Base-by-base conservation (phyloP, 352 stramenopile species). In the Phytophthora pistaciae region DNA sequence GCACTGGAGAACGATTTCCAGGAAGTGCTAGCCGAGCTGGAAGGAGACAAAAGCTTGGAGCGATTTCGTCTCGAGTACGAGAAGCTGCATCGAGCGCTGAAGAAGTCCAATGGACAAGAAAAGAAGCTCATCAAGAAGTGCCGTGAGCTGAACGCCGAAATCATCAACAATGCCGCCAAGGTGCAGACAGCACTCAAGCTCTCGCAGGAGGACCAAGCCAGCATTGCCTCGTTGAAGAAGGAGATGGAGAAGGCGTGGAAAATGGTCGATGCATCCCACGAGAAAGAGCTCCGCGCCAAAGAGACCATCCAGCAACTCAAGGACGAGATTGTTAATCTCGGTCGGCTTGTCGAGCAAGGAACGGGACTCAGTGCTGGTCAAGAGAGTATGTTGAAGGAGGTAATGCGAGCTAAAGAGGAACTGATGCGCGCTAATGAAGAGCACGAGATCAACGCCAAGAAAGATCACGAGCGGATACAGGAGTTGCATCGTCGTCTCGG, bases 171-270 rank as follows among this genome's bases (percentile, higher is more conserved):
- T 73, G 95, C 94, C 23, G 92, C 95, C 36, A 98, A 99, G 68
- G 94, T 99, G 49, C 93, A 99, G 72, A 98, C 92, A 21, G 96
- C 96, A 20, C 82, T 99, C 33, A 98, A 98, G 75, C 84, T 98
- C 50, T 94, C 93, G 49, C 93, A 98, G 80, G 94, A 99, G 75
- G 93, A 99, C 70, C 90, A 98, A 56, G 88, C 85, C 38, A 98
- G 93, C 61, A 98, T 98, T 72, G 80, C 83, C 25, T 93, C 87
- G 56, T 85, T 99, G 52, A 97, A 98, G 74, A 99, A 98, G 64
- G 96, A 99, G 81, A 98, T 99, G 77, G 95, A 99, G 59, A 98
- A 96, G 71, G 88, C 93, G n/a, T 97, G 88, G 90, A 95, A 98
- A 75, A 97, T 97, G 92, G 78, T 99, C 68, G 94, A 99, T 68